Conservation (phyloP, 2,329 filamentous ascomycete genomes). For the Emmonsia crescens region DNA sequence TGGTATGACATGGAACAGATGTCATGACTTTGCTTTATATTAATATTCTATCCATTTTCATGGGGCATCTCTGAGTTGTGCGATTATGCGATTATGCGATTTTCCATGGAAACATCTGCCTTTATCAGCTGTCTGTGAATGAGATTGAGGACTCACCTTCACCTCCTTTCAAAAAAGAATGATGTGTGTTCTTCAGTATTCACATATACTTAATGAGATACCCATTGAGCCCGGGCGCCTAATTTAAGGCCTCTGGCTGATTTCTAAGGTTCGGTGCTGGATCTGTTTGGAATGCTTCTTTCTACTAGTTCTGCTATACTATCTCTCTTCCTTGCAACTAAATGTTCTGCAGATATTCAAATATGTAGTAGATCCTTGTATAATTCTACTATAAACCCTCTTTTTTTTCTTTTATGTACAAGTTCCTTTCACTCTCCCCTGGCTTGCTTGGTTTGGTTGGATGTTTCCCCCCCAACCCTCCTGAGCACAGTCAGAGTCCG, state of each 20-base stretch:
- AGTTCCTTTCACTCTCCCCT: neutral
- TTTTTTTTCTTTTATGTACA: neutral
- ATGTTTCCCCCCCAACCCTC: neutral
- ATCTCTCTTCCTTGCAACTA: neutral
- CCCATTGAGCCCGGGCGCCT: neutral
- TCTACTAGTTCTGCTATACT: neutral
- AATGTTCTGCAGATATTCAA: neutral
- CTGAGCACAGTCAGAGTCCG: neutral
- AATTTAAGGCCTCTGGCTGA: neutral
- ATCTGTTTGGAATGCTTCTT: neutral
- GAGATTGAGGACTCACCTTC: neutral
- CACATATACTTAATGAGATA: neutral
- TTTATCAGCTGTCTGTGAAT: neutral
- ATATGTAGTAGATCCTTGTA: neutral
- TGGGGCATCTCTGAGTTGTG: neutral
- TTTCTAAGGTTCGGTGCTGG: neutral
- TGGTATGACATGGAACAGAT: neutral
- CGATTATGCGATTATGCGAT: neutral
- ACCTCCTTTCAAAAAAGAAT: neutral
- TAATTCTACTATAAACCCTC: neutral
- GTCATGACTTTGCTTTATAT: neutral
- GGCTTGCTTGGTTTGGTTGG: neutral
- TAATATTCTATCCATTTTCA: neutral
- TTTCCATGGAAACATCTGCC: neutral
- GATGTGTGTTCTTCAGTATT: neutral